Evolutionary conservation across 2,329 filamentous ascomycete species (phyloP).

Genomic region (Capronia americana): DNA sequence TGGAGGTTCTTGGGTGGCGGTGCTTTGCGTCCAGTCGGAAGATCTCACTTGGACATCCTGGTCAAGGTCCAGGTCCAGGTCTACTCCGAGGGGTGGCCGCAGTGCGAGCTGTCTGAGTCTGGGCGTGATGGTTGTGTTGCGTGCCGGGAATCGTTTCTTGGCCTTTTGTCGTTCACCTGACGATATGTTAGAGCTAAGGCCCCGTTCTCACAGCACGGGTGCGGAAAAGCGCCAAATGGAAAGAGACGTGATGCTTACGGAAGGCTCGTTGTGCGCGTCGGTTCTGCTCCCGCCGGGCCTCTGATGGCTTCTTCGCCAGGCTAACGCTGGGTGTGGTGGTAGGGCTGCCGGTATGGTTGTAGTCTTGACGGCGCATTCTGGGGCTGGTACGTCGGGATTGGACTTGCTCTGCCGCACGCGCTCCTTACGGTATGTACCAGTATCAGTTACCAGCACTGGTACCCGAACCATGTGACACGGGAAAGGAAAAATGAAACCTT

Average conservation of each 20-base stretch:
- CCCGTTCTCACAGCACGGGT: not conserved
- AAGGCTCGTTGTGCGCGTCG: constrained; percentile 24
- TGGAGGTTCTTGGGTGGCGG: not conserved
- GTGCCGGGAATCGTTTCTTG: not conserved
- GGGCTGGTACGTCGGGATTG: not conserved
- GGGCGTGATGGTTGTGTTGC: not conserved
- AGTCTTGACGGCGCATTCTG: constrained; percentile 3
- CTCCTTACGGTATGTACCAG: constrained; percentile 1
- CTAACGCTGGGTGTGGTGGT: no score
- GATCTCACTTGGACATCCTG: not conserved
- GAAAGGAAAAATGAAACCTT: no score
- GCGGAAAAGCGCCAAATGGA: no score
- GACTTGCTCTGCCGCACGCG: not conserved
- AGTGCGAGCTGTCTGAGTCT: constrained; percentile 11
- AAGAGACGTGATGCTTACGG: constrained; percentile 3
- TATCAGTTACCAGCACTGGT: no score
- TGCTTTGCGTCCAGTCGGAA: not conserved
- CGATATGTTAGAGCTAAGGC: not conserved
- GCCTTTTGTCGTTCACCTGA: constrained; percentile 20
- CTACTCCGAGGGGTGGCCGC: no score
- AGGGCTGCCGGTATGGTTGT: no score
- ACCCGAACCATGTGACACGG: no score
- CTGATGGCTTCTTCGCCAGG: constrained; percentile 2
- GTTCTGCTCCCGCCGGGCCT: constrained; percentile 20
- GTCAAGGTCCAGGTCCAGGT: not conserved